A percentile compares a stretch with the other conserved stretches of the same genome.
Evolutionary conservation across 2,329 filamentous ascomycete genomes (phyloP).

Genomic region (Pseudogymnoascus sp.): DNA sequence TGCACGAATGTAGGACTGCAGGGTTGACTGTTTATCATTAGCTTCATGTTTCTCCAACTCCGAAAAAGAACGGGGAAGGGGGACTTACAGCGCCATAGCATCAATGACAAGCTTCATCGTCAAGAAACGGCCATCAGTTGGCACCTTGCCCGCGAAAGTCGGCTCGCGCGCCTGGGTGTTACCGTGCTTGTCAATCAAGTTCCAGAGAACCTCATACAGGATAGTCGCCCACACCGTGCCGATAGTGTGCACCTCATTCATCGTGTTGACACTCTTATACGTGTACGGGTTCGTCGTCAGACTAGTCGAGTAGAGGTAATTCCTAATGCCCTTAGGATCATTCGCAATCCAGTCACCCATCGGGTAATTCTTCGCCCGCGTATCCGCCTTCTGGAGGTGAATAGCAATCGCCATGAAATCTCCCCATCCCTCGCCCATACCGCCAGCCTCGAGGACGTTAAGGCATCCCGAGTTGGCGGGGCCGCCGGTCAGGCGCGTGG

Average conservation of each 20-base stretch:
- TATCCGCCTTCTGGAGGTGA: constrained; percentile 40
- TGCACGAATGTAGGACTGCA: constrained; percentile 48
- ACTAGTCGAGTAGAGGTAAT: constrained; percentile 45
- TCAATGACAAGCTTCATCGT: constrained; percentile 46
- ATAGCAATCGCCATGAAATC: constrained; percentile 49
- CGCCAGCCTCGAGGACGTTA: constrained; percentile 39
- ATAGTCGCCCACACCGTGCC: constrained; percentile 46
- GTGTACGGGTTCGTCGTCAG: constrained; percentile 42
- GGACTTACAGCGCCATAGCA: constrained; percentile 39
- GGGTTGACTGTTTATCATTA: constrained; percentile 35
- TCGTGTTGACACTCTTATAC: constrained; percentile 38
- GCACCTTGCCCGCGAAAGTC: constrained; percentile 37
- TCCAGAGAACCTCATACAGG: constrained; percentile 52
- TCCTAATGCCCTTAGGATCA: constrained; percentile 39
- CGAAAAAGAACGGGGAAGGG: neutral
- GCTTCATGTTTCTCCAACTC: neutral
- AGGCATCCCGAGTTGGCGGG: constrained; percentile 40
- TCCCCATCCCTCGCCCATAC: constrained; percentile 53
- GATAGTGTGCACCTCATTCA: constrained; percentile 38
- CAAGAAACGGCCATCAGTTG: constrained; percentile 46
- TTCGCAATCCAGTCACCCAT: constrained; percentile 45
- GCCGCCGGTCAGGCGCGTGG: constrained; percentile 37
- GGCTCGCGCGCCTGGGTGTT: constrained; percentile 39
- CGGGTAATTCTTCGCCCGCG: constrained; percentile 38
- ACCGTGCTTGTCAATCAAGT: constrained; percentile 48